These are phyloP conservation scores for Penicillium argentinense DNA, from an alignment of 495 filamentous ascomycete genomes.

Conservation along the genomic window DNA sequence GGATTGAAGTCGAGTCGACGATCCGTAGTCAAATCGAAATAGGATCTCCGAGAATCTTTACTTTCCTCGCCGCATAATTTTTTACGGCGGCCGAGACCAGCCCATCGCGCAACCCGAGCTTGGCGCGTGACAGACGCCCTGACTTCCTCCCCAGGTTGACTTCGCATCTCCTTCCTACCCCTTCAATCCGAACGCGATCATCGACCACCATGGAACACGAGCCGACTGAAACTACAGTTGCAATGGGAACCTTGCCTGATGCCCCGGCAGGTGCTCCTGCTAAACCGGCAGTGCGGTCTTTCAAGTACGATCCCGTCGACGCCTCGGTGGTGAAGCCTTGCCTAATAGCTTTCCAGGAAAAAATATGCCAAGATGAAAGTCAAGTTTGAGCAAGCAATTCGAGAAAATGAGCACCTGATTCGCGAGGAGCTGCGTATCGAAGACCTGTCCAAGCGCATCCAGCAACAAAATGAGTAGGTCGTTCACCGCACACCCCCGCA, in stretches of 20 bases:
- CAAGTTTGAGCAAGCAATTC: constrained; percentile 80
- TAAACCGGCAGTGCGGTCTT: constrained; percentile 43
- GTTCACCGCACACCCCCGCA: background rate
- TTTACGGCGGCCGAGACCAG: constrained; percentile 36
- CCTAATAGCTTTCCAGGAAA: constrained; percentile 63
- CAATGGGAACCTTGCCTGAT: constrained; percentile 34
- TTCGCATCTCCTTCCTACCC: background rate
- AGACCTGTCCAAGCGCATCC: constrained; percentile 72
- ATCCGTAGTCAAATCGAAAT: too few relatives aligned
- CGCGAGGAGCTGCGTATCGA: constrained; percentile 74
- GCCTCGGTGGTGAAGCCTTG: constrained; percentile 3
- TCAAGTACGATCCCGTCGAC: constrained; percentile 33
- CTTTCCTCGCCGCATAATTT: constrained; percentile 17
- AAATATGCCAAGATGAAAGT: constrained; percentile 94
- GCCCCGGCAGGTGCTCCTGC: constrained; percentile 29
- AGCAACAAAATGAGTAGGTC: constrained; percentile 80
- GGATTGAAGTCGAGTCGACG: too few relatives aligned
- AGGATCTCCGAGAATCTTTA: background rate
- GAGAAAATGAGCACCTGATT: constrained; percentile 73
- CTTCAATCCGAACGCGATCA: background rate
- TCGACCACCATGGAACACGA: constrained; percentile 34
- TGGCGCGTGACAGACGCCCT: constrained; percentile 21
- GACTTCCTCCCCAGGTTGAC: too few relatives aligned
- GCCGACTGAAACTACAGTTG: constrained; percentile 21
- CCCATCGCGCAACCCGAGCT: constrained; percentile 30